phyloP scores from a whole-genome alignment of 345 rosid genomes.

The Lepidium didymum region DNA sequence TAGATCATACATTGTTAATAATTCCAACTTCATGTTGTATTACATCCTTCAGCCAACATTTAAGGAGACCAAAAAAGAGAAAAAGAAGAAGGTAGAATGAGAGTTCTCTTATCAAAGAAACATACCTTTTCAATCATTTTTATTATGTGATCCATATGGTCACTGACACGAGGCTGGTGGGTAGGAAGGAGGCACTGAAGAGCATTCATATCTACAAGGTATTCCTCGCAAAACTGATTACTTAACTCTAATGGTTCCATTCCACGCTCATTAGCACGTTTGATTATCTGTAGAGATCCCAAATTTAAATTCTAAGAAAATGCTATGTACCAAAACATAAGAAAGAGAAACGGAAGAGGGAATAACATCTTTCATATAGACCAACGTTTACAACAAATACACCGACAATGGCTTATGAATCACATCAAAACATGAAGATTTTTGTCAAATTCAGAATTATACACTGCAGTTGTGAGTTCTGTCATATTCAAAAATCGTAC shows the following conservation, averaged over 20 bases:
- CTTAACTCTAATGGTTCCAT: slow-evolving; percentile 60
- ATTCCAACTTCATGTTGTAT: background rate
- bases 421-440: background rate
- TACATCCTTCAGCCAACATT: background rate
- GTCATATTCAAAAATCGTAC: slow-evolving; percentile 20
- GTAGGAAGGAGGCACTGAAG: slow-evolving; percentile 84
- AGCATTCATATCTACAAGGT: slow-evolving; percentile 58
- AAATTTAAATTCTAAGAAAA: background rate
- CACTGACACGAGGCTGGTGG: slow-evolving; percentile 69
- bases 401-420: background rate
- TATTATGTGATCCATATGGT: slow-evolving; percentile 69
- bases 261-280: slow-evolving; percentile 52
- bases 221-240: slow-evolving; percentile 62
- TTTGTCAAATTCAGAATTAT: background rate
- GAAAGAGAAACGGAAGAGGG: background rate
- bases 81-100: background rate
- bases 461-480: background rate
- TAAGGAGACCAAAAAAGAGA: background rate
- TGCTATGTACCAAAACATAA: background rate
- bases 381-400: background rate
- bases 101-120: background rate
- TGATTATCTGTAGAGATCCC: slow-evolving; percentile 50
- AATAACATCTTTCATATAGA: background rate
- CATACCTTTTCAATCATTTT: slow-evolving; percentile 62
- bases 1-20: background rate